These are phyloP conservation scores for Penicillium bialowiezense DNA, from an alignment of 495 filamentous ascomycete species.

Conservation along the genomic window DNA sequence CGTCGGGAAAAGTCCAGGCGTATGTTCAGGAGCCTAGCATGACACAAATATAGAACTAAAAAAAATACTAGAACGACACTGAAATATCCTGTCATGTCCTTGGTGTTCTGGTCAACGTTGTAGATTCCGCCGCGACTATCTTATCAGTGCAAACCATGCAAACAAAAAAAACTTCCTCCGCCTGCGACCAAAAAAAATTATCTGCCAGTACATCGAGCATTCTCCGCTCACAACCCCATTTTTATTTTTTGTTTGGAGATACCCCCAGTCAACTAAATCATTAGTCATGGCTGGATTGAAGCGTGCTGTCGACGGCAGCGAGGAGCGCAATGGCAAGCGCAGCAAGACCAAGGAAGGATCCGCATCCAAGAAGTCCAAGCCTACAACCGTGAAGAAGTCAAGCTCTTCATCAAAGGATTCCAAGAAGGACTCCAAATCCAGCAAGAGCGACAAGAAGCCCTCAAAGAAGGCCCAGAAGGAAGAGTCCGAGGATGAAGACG, in stretches of 20 bases:
- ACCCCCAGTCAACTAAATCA: background rate
- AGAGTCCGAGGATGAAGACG: conserved; percentile 36
- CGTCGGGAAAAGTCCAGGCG: too few species aligned
- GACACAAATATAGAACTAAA: too few species aligned
- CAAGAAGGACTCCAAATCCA: conserved; percentile 26
- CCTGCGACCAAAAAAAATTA: conserved; percentile 31
- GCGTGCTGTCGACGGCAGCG: conserved; percentile 39
- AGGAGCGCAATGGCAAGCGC: conserved; percentile 49
- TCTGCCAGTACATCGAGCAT: conserved; percentile 25
- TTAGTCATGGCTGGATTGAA: conserved; percentile 44
- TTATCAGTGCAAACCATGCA: conserved; percentile 39
- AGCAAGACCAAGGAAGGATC: conserved; percentile 41
- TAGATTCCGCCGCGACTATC: conserved; percentile 7
- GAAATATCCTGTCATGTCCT: too few species aligned
- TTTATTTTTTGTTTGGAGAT: conserved; percentile 7
- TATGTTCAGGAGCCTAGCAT: too few species aligned
- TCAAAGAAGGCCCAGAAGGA: conserved; percentile 34
- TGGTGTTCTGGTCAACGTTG: too few species aligned
- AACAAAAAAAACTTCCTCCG: conserved; percentile 41
- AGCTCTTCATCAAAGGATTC: conserved; percentile 23
- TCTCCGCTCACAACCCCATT: conserved; percentile 18
- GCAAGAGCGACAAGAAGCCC: conserved; percentile 33
- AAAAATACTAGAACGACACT: too few species aligned
- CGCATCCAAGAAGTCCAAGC: conserved; percentile 36
- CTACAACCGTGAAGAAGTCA: conserved; percentile 32